Evolutionary conservation across 73 alveolate species (phyloP).

Genomic region (Paraurostyla sp.): DNA sequence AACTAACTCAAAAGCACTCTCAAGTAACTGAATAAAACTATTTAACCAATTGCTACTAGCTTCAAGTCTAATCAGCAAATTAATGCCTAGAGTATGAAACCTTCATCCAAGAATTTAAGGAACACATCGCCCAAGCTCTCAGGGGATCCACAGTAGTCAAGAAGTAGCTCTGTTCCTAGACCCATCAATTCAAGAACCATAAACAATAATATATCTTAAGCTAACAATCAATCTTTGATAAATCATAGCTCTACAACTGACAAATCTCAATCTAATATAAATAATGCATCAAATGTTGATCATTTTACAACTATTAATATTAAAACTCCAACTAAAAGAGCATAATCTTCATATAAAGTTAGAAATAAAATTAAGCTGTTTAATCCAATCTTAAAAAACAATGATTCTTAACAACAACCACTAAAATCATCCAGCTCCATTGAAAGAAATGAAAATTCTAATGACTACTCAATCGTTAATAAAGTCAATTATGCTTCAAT

Average conservation of each 20-base stretch:
- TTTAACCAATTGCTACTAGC: neutral
- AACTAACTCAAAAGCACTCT: neutral
- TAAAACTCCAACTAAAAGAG: constrained; percentile 34
- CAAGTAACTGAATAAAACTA: neutral
- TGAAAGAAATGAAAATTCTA: neutral
- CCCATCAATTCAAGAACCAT: constrained; percentile 1
- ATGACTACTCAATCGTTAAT: neutral
- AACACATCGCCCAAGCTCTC: too few species aligned
- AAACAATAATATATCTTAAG: too few species aligned
- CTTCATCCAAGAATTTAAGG: too few species aligned
- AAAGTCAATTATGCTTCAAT: neutral
- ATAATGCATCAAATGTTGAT: neutral
- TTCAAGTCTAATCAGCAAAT: too few species aligned
- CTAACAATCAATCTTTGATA: neutral
- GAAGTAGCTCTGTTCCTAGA: constrained; percentile 6
- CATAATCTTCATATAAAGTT: constrained; percentile 11
- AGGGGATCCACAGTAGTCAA: too few species aligned
- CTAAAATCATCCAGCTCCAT: neutral
- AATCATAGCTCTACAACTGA: neutral
- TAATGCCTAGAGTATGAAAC: too few species aligned
- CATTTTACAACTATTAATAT: constrained; percentile 16
- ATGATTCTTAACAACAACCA: neutral
- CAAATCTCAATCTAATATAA: neutral
- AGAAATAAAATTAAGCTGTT: constrained; percentile 16
- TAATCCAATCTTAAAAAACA: constrained; percentile 4